A percentile compares a stretch with the other conserved stretches of the same genome.
Conservation (phyloP, 2,329 filamentous ascomycete genomes). For the Microsporum ferrugineum region DNA sequence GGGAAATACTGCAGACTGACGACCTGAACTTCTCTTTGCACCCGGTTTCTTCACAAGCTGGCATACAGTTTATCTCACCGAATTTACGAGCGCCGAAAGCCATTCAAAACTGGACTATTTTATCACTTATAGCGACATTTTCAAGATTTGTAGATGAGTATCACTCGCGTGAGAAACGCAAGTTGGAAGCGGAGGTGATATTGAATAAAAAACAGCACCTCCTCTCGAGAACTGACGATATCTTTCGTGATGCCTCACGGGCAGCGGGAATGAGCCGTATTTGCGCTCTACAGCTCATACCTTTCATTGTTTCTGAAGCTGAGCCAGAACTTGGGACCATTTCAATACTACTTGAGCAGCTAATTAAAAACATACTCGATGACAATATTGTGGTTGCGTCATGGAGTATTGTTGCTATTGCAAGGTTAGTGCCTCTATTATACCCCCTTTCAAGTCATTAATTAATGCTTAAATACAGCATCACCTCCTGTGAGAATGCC, state of each 20-base stretch:
- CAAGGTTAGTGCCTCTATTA: slow-evolving; percentile 48
- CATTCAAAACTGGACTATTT: slow-evolving; percentile 30
- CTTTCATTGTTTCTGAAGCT: slow-evolving; percentile 39
- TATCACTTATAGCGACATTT: slow-evolving; percentile 31
- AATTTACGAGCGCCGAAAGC: slow-evolving; percentile 26
- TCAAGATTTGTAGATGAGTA: slow-evolving; percentile 29
- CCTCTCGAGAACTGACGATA: slow-evolving; percentile 26
- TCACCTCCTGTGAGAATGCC: slow-evolving; percentile 26
- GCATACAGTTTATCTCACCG: slow-evolving; percentile 27
- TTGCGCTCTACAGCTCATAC: slow-evolving; percentile 44
- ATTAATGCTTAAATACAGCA: slow-evolving; percentile 17
- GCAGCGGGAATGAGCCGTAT: slow-evolving; percentile 32
- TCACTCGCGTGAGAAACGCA: slow-evolving; percentile 7
- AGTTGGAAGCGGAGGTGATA: slow-evolving; percentile 12
- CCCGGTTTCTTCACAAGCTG: slow-evolving; percentile 23
- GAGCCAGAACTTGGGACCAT: slow-evolving; percentile 43
- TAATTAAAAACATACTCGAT: slow-evolving; percentile 52
- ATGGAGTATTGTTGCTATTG: slow-evolving; percentile 76
- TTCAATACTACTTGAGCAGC: slow-evolving; percentile 44
- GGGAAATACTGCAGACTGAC: slow-evolving; percentile 63
- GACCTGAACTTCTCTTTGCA: slow-evolving; percentile 51
- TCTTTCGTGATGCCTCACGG: slow-evolving; percentile 26
- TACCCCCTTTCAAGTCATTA: slow-evolving; percentile 1
- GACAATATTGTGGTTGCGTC: slow-evolving; percentile 56
- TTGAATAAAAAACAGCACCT: slow-evolving; percentile 27